phyloP scores from a whole-genome alignment of 257 asterid species.

The Handroanthus guayacan region DNA sequence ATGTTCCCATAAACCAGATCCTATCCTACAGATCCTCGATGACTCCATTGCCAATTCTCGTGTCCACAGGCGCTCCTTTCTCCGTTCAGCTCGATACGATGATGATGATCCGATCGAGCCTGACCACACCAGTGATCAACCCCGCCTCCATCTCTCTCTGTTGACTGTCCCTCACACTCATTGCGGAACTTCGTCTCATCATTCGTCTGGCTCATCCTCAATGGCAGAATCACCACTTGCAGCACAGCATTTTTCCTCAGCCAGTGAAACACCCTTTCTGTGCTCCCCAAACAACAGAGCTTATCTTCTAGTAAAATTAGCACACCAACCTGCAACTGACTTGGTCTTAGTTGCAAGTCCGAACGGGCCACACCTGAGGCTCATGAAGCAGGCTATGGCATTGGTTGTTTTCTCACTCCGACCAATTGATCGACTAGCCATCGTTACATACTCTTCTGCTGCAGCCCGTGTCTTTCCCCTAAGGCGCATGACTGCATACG shows the following conservation, averaged over 20 bases:
- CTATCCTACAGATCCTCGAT: conserved; percentile 87
- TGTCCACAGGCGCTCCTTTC: conserved; percentile 83
- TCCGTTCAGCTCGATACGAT: conserved; percentile 80
- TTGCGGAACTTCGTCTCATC: background rate
- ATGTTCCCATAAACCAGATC: conserved; percentile 66
- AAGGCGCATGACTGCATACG: conserved; percentile 80
- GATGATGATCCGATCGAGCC: conserved; percentile 90
- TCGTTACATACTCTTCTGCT: conserved; percentile 80
- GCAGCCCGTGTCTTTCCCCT: conserved; percentile 91
- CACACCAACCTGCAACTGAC: conserved; percentile 80
- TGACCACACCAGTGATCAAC: conserved; percentile 48
- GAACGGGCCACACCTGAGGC: conserved; percentile 86
- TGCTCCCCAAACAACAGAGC: conserved; percentile 52
- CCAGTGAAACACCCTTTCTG: conserved; percentile 34
- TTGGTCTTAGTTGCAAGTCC: conserved; percentile 85
- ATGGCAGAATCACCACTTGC: conserved; percentile 44
- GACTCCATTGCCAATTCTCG: conserved; percentile 89
- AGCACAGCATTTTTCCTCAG: conserved; percentile 29
- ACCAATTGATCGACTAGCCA: conserved; percentile 76
- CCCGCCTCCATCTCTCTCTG: conserved; percentile 74
- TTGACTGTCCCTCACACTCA: conserved; percentile 43
- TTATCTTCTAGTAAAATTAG: conserved; percentile 60
- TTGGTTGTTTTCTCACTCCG: conserved; percentile 75
- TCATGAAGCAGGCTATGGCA: conserved; percentile 91
- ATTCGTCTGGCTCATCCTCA: conserved; percentile 48